Evolutionary conservation across 805 yeast genomes (phyloP).

Genomic region (Scheffersomyces ergatensis): DNA sequence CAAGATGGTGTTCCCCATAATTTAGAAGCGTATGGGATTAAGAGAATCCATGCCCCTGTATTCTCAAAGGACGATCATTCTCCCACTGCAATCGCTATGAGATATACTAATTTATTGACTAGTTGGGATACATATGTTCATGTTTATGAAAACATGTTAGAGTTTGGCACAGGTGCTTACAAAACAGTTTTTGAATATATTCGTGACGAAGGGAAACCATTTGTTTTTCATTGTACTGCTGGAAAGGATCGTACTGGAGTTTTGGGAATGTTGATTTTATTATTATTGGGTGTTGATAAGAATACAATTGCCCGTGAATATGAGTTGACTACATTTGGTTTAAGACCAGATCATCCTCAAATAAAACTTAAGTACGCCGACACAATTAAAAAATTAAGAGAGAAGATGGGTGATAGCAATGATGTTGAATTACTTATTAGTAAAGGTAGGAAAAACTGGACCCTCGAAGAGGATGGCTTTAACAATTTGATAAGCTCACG

Average conservation of each 20-base stretch:
- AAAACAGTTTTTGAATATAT: conserved; percentile 51
- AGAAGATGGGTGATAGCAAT: conserved; percentile 20
- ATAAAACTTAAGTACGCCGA: conserved; percentile 33
- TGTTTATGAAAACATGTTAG: conserved; percentile 60
- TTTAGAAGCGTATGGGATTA: conserved; percentile 41
- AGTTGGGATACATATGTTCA: conserved; percentile 62
- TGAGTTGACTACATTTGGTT: conserved; percentile 68
- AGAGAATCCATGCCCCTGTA: conserved; percentile 56
- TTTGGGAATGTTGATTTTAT: conserved; percentile 62
- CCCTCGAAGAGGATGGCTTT: conserved; percentile 51
- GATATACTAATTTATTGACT: conserved; percentile 52
- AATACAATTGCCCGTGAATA: conserved; percentile 71
- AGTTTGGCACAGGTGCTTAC: conserved; percentile 47
- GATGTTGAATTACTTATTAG: conserved; percentile 20
- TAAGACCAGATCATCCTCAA: conserved; percentile 45
- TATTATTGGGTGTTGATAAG: conserved; percentile 63
- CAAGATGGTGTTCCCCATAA: conserved; percentile 41
- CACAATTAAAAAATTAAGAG: conserved; percentile 27
- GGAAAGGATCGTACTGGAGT: conserved; percentile 88
- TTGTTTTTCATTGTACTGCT: conserved; percentile 77
- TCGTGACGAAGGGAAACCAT: conserved; percentile 47
- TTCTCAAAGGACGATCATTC: conserved; percentile 53
- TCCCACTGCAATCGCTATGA: conserved; percentile 60
- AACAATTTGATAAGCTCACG: conserved; percentile 59
- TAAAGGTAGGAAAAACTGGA: conserved; percentile 41